Evolutionary conservation across 2,329 filamentous ascomycete species (phyloP), one percentile per base, ranked within the genome.

Genomic region (Aspergillus tamarii): DNA sequence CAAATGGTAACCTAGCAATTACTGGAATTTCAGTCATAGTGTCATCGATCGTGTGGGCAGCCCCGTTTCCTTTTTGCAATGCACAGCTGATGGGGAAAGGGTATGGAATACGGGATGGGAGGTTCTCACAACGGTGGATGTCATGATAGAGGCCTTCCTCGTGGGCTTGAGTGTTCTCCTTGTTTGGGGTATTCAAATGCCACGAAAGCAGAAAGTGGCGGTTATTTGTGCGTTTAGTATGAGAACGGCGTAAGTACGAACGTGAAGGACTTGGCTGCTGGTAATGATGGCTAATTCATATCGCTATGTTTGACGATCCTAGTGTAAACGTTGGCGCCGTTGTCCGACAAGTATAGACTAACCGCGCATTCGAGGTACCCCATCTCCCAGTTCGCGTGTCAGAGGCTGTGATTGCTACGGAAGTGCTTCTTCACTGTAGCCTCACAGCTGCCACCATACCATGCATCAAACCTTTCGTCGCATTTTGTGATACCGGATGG

Each of bases 371-470:
- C 11, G 63, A 66, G n/a, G 57, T 48, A 14, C 19, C 61, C 12
- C 75, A 81, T 60, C 66, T 72, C 2, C 74, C 74, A 7, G 66
- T 79, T 16, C 68, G 68, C 56, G 69, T 74, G 46, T 73, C 74
- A 3, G 64, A 76, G 21, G 71, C 75, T 7, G 66, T 73, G 26
- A 75, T 81, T 58, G 71, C 74, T 63, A 75, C 77, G 28, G 74
- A 79, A 61, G 71, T 78, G 46, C 70, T 81, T 43, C 70, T 82
- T 26, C 75, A 77, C 34, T 80, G 76, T 68, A 77, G 78, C 16
- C 71, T 82, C 32, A 79, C 80, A 61, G 71, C 77, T 0, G 76
- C 77, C 48, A 82, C 79, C 0, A 70, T 82, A 16, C 78, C 79
- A 5, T 80, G 79, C 30, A 70, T 80, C 43, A 80, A 79, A 62